phyloP scores from a whole-genome alignment of 331 rosid species.

The Quercus tomentella region DNA sequence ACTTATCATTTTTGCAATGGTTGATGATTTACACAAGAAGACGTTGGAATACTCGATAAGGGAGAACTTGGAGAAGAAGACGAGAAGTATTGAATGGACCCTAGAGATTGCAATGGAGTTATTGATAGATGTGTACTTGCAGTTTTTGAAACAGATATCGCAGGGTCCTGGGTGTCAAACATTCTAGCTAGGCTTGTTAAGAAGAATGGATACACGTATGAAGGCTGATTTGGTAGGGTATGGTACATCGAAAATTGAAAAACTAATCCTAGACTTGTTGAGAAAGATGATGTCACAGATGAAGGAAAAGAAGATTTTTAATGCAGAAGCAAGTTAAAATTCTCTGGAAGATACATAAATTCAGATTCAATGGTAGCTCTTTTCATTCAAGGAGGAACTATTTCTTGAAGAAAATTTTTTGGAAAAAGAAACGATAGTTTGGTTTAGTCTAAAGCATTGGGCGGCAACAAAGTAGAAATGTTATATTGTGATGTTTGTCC shows the following conservation, averaged over 20 bases:
- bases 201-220: constrained; percentile 92
- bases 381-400: constrained; percentile 63
- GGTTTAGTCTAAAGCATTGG: too few species aligned
- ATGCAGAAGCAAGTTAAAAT: constrained; percentile 60
- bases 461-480: too few species aligned
- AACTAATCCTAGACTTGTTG: constrained; percentile 57
- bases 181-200: constrained; percentile 82
- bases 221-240: constrained; percentile 73
- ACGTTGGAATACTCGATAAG: constrained; percentile 85
- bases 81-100: constrained; percentile 91
- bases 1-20: constrained; percentile 79
- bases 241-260: constrained; percentile 55
- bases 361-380: constrained; percentile 94
- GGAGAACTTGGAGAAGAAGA: constrained; percentile 76
- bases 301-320: constrained; percentile 56
- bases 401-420: constrained; percentile 45
- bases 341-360: constrained; percentile 74
- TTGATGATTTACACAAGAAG: constrained; percentile 88
- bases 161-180: constrained; percentile 54
- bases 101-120: constrained; percentile 72
- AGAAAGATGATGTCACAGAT: constrained; percentile 59
- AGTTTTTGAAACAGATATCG: constrained; percentile 54
- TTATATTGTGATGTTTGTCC: too few species aligned
- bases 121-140: constrained; percentile 60
- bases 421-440: not conserved